Base-by-base conservation (phyloP, 345 rosid species). In the Eucalyptus fibrosa region DNA sequence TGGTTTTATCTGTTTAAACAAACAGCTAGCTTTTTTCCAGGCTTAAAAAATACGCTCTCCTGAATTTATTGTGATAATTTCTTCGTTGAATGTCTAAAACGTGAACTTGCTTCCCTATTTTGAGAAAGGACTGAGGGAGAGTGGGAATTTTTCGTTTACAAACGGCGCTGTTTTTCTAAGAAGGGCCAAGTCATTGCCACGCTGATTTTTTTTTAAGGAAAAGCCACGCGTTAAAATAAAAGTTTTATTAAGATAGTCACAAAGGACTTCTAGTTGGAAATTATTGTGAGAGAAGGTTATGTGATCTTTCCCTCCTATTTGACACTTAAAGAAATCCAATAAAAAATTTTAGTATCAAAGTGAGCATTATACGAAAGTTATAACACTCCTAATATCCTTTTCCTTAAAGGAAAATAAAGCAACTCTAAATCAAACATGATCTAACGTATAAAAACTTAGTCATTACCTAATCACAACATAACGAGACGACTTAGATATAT, bases 331-430 rank as follows among this genome's bases (percentile, higher is more conserved):
- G 72, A 28, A 15, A 14, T 62, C 5, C 18, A 6, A 14, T 9
- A 3, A 62, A 62, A 62, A 14, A 0, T 14, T 62, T 30, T 30
- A 30, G 3, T n/a, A 62, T 32, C 8, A 30, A 62, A 62, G 32
- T 7, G 72, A 30, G 5, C 4, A 2, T 1, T 2, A 26, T 62
- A 15, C 0, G 1, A 62, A 62, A 62, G 4, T 7, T 4, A 60
- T 30, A n/a, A 14, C 72, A 7, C 32, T 60, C 6, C 2, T 60
- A 13, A 1, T 56, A 9, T 56, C 28, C 4, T 23, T 56, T 56
- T 56, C 8, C 1, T 56, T 21, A 60, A 60, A 12, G n/a, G 26
- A 60, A 28, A 16, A 12, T 14, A n/a, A 8, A 30, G 18, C 19
- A 14, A 65, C 19, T 65, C 72, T 17, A 9, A 65, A 69, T 32